Percentiles rank a stretch among this genome's conserved stretches.
phyloP scores from a whole-genome alignment of 139 green algal species.

The Desmodesmus armatus region DNA sequence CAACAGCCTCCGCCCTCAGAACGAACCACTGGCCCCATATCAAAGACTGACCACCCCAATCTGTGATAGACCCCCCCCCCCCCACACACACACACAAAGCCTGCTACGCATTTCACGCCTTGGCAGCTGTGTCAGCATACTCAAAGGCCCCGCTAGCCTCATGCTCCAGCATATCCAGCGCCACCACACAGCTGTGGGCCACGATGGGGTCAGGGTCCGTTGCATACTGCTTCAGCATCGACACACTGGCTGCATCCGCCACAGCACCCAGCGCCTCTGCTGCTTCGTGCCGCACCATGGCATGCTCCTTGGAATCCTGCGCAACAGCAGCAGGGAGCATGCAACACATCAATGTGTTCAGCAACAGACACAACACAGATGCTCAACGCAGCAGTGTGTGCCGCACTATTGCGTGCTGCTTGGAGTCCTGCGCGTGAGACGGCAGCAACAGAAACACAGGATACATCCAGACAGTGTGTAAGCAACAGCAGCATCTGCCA shows the following conservation, averaged over 20 bases:
- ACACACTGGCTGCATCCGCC: slow-evolving; percentile 55
- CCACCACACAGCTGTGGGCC: slow-evolving; percentile 94
- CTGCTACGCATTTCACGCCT: too few species aligned
- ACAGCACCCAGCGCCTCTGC: slow-evolving; percentile 96
- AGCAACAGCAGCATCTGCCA: slow-evolving; percentile 57
- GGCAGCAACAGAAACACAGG: neutral
- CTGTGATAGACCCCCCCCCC: too few species aligned
- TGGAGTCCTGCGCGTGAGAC: neutral
- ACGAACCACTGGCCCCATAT: too few species aligned
- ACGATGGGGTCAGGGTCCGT: slow-evolving; percentile 92
- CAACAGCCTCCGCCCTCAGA: too few species aligned
- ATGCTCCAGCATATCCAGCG: slow-evolving; percentile 94
- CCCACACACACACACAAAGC: too few species aligned
- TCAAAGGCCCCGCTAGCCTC: slow-evolving; percentile 88
- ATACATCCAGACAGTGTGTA: neutral
- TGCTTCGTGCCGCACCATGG: slow-evolving; percentile 99
- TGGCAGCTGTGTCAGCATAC: slow-evolving; percentile 73
- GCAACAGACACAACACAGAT: neutral
- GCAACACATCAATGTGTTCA: neutral
- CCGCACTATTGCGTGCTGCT: neutral
- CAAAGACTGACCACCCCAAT: too few species aligned
- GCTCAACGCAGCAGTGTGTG: neutral
- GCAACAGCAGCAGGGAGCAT: slow-evolving; percentile 32
- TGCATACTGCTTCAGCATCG: slow-evolving; percentile 76
- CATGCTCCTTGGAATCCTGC: slow-evolving; percentile 80